These are phyloP conservation scores for Globisporangium lucens DNA, from an alignment of 352 stramenopile genomes.

Conservation along the genomic window DNA sequence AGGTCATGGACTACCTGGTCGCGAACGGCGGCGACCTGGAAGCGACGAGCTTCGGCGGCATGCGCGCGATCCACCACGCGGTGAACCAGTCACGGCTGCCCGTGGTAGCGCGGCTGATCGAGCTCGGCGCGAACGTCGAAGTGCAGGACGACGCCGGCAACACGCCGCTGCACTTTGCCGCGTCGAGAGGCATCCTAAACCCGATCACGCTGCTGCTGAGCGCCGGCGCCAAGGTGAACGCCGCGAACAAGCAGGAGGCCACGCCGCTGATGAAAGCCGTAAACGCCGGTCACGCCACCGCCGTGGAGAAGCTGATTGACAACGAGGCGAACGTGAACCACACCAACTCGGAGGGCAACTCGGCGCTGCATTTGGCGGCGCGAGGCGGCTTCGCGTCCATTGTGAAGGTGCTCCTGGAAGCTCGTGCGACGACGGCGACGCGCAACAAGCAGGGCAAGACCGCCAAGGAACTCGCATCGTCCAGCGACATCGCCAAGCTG, in stretches of 20 bases:
- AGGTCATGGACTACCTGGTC: conserved; percentile 77
- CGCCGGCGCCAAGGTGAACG: conserved; percentile 77
- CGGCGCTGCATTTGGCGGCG: conserved; percentile 80
- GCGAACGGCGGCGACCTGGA: conserved; percentile 69
- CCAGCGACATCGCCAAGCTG: conserved; percentile 60
- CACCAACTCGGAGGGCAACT: conserved; percentile 77
- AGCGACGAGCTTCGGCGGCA: conserved; percentile 63
- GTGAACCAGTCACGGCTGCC: conserved; percentile 73
- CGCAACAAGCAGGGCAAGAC: conserved; percentile 83
- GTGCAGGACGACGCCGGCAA: conserved; percentile 85
- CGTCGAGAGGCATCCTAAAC: conserved; percentile 81
- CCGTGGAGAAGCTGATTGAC: conserved; percentile 87
- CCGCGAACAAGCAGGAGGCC: conserved; percentile 65
- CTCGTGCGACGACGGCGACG: conserved; percentile 36
- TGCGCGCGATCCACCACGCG: conserved; percentile 82
- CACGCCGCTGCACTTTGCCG: conserved; percentile 81
- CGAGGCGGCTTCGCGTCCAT: conserved; percentile 74
- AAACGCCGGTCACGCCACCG: conserved; percentile 71
- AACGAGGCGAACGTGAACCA: conserved; percentile 66
- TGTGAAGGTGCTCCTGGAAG: conserved; percentile 63
- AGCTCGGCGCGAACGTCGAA: conserved; percentile 73
- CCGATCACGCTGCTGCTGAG: conserved; percentile 72
- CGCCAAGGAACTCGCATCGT: conserved; percentile 62
- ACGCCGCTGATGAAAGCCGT: conserved; percentile 87
- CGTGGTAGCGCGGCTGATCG: conserved; percentile 63